A percentile compares a stretch with the other conserved stretches of the same genome.
phyloP scores from a whole-genome alignment of 768 basidiomycete genomes.

The Kwoniella bestiolae region DNA sequence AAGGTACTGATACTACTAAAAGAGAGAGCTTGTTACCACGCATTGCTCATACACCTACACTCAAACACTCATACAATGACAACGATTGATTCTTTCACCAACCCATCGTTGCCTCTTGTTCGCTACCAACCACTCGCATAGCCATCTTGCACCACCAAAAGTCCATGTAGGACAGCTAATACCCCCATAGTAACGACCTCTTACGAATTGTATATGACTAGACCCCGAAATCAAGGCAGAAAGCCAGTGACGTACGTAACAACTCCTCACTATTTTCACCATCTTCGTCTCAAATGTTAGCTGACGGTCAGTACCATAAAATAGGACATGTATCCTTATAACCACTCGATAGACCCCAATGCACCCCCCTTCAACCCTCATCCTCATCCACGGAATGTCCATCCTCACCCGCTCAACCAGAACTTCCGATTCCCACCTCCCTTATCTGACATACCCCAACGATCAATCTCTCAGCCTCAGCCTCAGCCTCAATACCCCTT shows the following conservation, averaged over 20 bases:
- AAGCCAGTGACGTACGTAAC: neutral
- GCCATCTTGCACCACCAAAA: neutral
- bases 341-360: neutral
- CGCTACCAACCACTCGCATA: neutral
- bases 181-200: neutral
- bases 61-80: no score
- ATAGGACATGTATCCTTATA: slow-evolving; percentile 6
- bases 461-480: slow-evolving; percentile 11
- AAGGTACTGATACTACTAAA: neutral
- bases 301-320: neutral
- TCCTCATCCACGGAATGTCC: neutral
- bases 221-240: neutral
- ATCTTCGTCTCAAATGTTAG: neutral
- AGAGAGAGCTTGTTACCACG: neutral
- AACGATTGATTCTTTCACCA: no score
- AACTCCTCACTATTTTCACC: neutral
- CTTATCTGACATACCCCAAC: neutral
- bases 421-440: slow-evolving; percentile 12
- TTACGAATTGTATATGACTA: neutral
- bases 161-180: neutral
- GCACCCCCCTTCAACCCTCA: neutral
- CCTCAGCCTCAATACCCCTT: neutral
- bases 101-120: no score
- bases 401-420: slow-evolving; percentile 19
- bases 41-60: neutral